These are phyloP conservation scores for Termitomyces sp. DNA, from an alignment of 768 basidiomycete species.

Conservation along the genomic window DNA sequence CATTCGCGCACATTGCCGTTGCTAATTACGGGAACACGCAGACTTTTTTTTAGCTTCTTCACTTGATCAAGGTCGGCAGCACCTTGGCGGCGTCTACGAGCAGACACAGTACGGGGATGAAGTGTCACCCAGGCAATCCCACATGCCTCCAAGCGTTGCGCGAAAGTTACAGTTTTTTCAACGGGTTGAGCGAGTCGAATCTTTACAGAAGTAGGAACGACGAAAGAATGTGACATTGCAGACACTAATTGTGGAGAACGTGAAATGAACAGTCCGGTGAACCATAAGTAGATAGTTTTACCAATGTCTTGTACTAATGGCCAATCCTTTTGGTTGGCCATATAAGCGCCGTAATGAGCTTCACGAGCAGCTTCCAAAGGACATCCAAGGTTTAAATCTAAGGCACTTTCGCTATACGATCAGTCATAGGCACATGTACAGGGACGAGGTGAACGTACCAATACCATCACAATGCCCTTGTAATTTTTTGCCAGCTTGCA, in stretches of 20 bases:
- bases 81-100: conserved; percentile 64
- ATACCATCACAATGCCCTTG: conserved; percentile 62
- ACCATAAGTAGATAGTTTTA: conserved; percentile 17
- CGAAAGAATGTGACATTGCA: conserved; percentile 55
- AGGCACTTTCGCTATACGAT: conserved; percentile 8
- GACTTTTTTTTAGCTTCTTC: conserved; percentile 42
- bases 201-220: conserved; percentile 62
- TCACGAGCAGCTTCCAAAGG: conserved; percentile 66
- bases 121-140: conserved; percentile 69
- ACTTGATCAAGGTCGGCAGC: conserved; percentile 63
- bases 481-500: conserved; percentile 54
- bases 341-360: conserved; percentile 68
- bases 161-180: conserved; percentile 49
- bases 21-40: conserved; percentile 59
- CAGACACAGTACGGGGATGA: conserved; percentile 69
- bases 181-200: conserved; percentile 52
- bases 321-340: conserved; percentile 73
- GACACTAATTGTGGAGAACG: conserved; percentile 39
- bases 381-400: conserved; percentile 80
- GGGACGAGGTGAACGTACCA: conserved; percentile 34
- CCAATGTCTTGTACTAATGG: conserved; percentile 60
- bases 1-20: conserved; percentile 73
- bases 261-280: background rate
- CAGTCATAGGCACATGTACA: background rate
- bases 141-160: conserved; percentile 50